Percentiles rank a stretch among this genome's conserved stretches.
Evolutionary conservation across 1,139 yeast genomes (phyloP).

Genomic region (Suhomyces terraborum): DNA sequence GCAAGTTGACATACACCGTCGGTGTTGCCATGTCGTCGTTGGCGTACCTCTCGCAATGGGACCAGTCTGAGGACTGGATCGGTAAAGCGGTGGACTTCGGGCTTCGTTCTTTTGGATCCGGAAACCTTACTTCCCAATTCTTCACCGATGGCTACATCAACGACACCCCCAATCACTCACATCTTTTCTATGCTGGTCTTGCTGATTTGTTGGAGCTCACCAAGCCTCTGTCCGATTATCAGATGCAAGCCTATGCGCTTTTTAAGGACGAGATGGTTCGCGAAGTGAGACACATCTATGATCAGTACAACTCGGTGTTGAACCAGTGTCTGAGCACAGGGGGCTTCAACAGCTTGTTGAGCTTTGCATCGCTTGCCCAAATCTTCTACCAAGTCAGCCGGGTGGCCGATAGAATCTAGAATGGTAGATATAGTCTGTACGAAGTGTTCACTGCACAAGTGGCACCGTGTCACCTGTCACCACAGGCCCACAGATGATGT

Average conservation of each 20-base stretch:
- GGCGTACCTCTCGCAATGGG: slow-evolving; percentile 24
- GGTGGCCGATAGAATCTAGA: slow-evolving; percentile 20
- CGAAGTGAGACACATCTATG: slow-evolving; percentile 28
- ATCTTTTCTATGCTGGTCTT: slow-evolving; percentile 18
- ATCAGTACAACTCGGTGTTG: slow-evolving; percentile 14
- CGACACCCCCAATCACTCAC: slow-evolving; percentile 17
- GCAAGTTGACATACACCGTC: slow-evolving; percentile 40
- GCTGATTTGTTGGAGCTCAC: slow-evolving; percentile 21
- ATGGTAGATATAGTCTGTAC: no score
- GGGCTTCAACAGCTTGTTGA: slow-evolving; percentile 17
- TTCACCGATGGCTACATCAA: slow-evolving; percentile 18
- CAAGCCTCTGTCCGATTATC: slow-evolving; percentile 19
- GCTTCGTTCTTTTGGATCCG: slow-evolving; percentile 16
- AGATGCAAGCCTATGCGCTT: slow-evolving; percentile 22
- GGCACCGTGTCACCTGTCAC: no score
- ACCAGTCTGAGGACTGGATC: slow-evolving; percentile 16
- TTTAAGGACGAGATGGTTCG: slow-evolving; percentile 24
- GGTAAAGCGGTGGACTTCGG: slow-evolving; percentile 19
- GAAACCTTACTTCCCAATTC: slow-evolving; percentile 15
- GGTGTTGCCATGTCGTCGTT: slow-evolving; percentile 38
- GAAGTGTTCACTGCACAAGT: no score
- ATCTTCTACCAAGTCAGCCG: slow-evolving; percentile 24
- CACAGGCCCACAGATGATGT: no score
- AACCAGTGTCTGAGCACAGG: slow-evolving; percentile 15
- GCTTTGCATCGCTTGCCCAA: slow-evolving; percentile 26